phyloP scores from a whole-genome alignment of 176 grass and related monocot genomes.

The Lolium multiflorum region DNA sequence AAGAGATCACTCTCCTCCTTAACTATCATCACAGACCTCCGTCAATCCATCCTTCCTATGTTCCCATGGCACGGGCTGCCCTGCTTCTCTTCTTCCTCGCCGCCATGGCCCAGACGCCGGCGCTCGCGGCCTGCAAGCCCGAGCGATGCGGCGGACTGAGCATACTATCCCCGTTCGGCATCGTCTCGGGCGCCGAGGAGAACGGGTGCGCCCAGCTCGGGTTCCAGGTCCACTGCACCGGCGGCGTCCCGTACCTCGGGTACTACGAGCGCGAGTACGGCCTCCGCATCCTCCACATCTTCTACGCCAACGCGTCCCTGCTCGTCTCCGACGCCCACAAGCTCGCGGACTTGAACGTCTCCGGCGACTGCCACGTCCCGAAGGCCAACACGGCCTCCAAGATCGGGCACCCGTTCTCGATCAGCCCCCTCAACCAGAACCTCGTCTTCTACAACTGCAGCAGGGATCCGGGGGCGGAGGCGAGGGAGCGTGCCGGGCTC shows the following conservation, averaged over 20 bases:
- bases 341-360: accelerated
- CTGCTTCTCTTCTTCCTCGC: not conserved
- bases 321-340: slow-evolving; percentile 28
- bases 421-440: not conserved
- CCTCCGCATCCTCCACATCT: slow-evolving; percentile 32
- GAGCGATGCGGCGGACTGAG: not conserved
- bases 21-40: no score
- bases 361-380: not conserved
- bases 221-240: not conserved
- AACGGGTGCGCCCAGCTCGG: accelerated
- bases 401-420: accelerated
- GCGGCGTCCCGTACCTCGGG: not conserved
- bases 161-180: not conserved
- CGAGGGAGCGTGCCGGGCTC: not conserved
- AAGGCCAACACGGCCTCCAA: not conserved
- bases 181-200: not conserved
- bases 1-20: no score
- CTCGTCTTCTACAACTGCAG: slow-evolving; percentile 44
- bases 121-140: not conserved
- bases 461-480: accelerated
- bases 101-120: no score
- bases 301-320: not conserved
- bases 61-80: not conserved
- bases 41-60: not conserved
- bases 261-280: accelerated